phyloP scores from a whole-genome alignment of 192 early-diverging fungal genomes.

The Backusella tuberculispora region DNA sequence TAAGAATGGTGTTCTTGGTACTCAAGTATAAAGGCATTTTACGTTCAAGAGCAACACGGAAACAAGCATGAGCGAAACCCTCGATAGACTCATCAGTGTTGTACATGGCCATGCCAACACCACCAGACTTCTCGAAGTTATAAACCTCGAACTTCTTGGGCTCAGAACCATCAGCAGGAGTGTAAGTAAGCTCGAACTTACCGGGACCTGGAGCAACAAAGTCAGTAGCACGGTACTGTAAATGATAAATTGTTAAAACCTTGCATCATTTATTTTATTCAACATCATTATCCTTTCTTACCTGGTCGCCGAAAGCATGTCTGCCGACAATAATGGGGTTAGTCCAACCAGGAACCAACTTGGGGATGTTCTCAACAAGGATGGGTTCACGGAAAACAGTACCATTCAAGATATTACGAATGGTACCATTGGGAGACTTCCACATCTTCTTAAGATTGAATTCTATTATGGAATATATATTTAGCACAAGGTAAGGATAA shows the following conservation, averaged over 20 bases:
- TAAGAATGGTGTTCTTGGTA: conserved; percentile 98
- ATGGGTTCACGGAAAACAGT: conserved; percentile 99
- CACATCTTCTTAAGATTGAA: conserved; percentile 98
- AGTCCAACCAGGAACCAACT: conserved; percentile 93
- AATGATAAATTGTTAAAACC: not conserved
- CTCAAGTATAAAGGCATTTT: conserved; percentile 93
- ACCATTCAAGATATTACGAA: conserved; percentile 95
- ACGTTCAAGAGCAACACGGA: conserved; percentile 89
- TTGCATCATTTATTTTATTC: too few relatives aligned
- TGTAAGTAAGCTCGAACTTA: conserved; percentile 89
- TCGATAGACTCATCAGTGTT: conserved; percentile 89
- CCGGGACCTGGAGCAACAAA: conserved; percentile 91
- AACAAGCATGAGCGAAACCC: conserved; percentile 95
- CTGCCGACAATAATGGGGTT: conserved; percentile 95
- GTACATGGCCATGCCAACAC: conserved; percentile 97
- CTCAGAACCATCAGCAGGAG: conserved; percentile 78
- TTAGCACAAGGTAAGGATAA: not conserved
- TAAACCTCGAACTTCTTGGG: conserved; percentile 72
- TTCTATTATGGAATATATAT: conserved; percentile 49
- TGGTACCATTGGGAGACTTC: conserved; percentile 97
- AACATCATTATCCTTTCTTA: conserved; percentile 18
- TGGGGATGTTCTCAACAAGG: conserved; percentile 87
- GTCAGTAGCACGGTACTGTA: conserved; percentile 94
- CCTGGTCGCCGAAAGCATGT: conserved; percentile 97
- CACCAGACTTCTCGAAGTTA: conserved; percentile 81